A percentile compares a stretch with the other conserved stretches of the same genome.
These are phyloP conservation scores for Heimioporus sp. DNA, from an alignment of 768 basidiomycete species.

Conservation along the genomic window DNA sequence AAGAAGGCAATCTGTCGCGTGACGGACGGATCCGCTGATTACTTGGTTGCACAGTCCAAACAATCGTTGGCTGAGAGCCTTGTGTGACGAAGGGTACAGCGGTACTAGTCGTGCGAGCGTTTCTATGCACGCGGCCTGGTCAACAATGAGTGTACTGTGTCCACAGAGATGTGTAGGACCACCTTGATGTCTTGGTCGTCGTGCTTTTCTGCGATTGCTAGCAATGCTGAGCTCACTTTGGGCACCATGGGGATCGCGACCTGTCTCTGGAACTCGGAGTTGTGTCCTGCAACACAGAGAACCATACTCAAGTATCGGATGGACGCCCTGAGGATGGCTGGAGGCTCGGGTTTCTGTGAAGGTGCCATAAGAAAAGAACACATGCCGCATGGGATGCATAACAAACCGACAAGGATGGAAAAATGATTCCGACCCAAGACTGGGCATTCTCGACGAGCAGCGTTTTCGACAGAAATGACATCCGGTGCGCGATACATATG, in stretches of 20 bases:
- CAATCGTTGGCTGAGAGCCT: slow-evolving; percentile 51
- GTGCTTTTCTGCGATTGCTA: slow-evolving; percentile 53
- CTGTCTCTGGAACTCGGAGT: slow-evolving; percentile 83
- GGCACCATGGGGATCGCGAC: slow-evolving; percentile 67
- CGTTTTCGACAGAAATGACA: slow-evolving; percentile 53
- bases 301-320: slow-evolving; percentile 63
- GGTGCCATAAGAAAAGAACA: slow-evolving; percentile 12
- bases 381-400: slow-evolving; percentile 15
- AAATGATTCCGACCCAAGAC: slow-evolving; percentile 63
- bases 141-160: slow-evolving; percentile 3
- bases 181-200: slow-evolving; percentile 56
- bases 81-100: slow-evolving; percentile 66
- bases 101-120: slow-evolving; percentile 56
- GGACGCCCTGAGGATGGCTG: slow-evolving; percentile 57
- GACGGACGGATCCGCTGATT: slow-evolving; percentile 53
- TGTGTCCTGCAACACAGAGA: slow-evolving; percentile 55
- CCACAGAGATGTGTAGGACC: slow-evolving; percentile 2
- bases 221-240: slow-evolving; percentile 62
- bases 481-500: slow-evolving; percentile 68
- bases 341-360: slow-evolving; percentile 64
- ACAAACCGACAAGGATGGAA: slow-evolving; percentile 73
- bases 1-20: slow-evolving; percentile 38
- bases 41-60: slow-evolving; percentile 52
- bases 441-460: slow-evolving; percentile 70
- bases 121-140: slow-evolving; percentile 43